Evolutionary conservation across 2,329 filamentous ascomycete genomes (phyloP).

Genomic region (Penicillium oxalicum): DNA sequence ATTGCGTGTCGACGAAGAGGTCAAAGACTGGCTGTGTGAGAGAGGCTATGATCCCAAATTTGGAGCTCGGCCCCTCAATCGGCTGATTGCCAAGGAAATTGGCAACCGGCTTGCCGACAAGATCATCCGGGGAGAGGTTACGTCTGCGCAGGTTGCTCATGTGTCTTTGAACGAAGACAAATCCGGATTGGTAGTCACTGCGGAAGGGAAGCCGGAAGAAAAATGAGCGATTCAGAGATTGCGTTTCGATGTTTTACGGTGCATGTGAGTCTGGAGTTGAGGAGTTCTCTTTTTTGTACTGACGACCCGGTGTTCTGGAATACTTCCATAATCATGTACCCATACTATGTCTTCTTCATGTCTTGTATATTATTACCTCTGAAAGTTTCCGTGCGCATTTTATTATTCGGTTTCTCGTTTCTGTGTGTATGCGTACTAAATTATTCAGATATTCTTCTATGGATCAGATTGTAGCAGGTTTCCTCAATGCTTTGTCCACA

Average conservation of each 20-base stretch:
- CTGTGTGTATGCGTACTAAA: no score
- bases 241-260: conserved; percentile 3
- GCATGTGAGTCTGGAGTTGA: conserved; percentile 1
- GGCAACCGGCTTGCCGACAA: conserved; percentile 82
- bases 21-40: conserved; percentile 81
- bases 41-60: conserved; percentile 87
- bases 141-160: conserved; percentile 65
- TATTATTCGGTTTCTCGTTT: no score
- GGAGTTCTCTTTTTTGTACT: not conserved
- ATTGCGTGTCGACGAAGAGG: conserved; percentile 63
- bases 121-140: conserved; percentile 81
- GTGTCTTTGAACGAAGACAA: conserved; percentile 62
- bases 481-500: no score
- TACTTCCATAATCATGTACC: conserved; percentile 4
- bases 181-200: conserved; percentile 50
- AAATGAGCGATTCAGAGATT: conserved; percentile 4
- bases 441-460: no score
- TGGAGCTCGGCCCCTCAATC: conserved; percentile 83
- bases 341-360: not conserved
- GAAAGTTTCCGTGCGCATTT: no score
- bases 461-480: no score
- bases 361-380: not conserved
- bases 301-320: not conserved
- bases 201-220: conserved; percentile 15
- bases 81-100: conserved; percentile 84